Conservation (phyloP, 257 asterid species). For the Gentiana dahurica region DNA sequence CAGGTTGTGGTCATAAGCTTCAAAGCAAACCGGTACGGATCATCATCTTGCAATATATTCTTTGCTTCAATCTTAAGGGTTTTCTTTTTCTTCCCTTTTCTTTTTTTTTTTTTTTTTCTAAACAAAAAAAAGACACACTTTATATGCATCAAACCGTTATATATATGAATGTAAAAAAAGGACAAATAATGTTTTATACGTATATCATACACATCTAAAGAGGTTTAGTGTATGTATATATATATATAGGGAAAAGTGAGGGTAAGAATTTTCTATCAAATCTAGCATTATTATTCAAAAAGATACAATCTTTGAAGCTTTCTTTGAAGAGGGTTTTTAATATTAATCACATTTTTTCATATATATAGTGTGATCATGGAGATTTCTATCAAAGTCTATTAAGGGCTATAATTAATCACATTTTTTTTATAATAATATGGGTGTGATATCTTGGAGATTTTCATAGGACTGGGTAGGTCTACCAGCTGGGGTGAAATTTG, state of each 20-base stretch:
- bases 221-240: no score
- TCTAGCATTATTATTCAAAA: no score
- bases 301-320: no score
- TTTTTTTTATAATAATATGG: no score
- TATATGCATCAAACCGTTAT: not conserved
- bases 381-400: no score
- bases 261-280: no score
- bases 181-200: no score
- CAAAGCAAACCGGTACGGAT: constrained; percentile 76
- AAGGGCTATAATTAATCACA: no score
- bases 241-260: no score
- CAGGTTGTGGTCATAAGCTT: constrained; percentile 95
- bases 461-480: constrained; percentile 92
- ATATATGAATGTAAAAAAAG: not conserved
- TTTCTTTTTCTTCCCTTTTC: not conserved
- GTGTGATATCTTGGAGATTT: no score
- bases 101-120: not conserved
- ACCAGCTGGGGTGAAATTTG: constrained; percentile 98
- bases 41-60: constrained; percentile 17
- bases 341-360: not conserved
- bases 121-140: not conserved
- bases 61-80: constrained; percentile 29
- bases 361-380: no score
- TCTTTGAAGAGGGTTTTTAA: not conserved
- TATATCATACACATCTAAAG: no score